A percentile compares a stretch with the other conserved stretches of the same genome.
These are phyloP conservation scores for Cytospora chrysosperma DNA, from an alignment of 2,329 filamentous ascomycete genomes.

Conservation along the genomic window DNA sequence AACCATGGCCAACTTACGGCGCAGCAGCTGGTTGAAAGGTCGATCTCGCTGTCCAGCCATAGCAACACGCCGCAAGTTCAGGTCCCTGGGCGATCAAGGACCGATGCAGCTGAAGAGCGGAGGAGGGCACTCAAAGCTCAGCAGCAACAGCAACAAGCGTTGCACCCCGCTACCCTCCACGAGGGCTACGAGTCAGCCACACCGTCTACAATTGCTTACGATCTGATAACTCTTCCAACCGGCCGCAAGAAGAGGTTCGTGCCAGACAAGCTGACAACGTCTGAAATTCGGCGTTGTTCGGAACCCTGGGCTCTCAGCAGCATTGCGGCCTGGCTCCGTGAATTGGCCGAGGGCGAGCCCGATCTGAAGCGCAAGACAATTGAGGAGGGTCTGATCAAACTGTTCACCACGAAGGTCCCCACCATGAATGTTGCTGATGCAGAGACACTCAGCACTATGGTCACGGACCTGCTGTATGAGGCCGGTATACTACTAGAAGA, in stretches of 20 bases:
- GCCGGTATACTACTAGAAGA: slow-evolving; percentile 78
- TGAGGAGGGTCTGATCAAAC: slow-evolving; percentile 79
- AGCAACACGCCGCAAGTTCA: slow-evolving; percentile 76
- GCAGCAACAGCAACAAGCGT: slow-evolving; percentile 52
- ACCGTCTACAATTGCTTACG: slow-evolving; percentile 63
- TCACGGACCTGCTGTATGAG: slow-evolving; percentile 77
- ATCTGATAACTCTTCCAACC: slow-evolving; percentile 79
- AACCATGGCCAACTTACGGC: slow-evolving; percentile 39
- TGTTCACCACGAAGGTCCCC: slow-evolving; percentile 93
- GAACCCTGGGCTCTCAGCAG: slow-evolving; percentile 93
- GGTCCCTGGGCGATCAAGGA: slow-evolving; percentile 87
- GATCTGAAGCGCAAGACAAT: slow-evolving; percentile 84
- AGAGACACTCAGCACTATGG: slow-evolving; percentile 75
- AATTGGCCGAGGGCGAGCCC: slow-evolving; percentile 86
- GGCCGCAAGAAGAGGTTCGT: slow-evolving; percentile 81
- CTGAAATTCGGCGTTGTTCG: slow-evolving; percentile 78
- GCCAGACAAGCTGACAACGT: slow-evolving; percentile 75
- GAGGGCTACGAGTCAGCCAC: slow-evolving; percentile 58
- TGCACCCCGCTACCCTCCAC: slow-evolving; percentile 51
- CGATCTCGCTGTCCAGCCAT: slow-evolving; percentile 80
- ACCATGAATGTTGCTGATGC: slow-evolving; percentile 99
- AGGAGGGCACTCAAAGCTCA: slow-evolving; percentile 49
- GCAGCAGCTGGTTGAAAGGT: slow-evolving; percentile 60
- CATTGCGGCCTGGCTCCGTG: slow-evolving; percentile 82
- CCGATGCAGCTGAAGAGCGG: slow-evolving; percentile 78